Base-by-base conservation (phyloP, 1,284 basidiomycete species). In the Marasmius oreades region DNA sequence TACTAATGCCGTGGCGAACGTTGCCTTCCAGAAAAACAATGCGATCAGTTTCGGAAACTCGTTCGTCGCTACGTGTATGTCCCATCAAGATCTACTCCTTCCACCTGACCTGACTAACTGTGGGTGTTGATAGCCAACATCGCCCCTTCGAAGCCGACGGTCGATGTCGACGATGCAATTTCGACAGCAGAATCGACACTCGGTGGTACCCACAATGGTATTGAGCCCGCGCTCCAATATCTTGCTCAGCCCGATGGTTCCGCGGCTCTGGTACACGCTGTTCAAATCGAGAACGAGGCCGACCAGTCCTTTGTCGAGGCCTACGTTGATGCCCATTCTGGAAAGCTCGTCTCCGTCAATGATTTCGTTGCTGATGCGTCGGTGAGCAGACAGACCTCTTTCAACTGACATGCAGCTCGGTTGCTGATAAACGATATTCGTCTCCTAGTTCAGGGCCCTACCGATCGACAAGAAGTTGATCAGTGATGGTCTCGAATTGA, bases 291-390 rank as follows among this genome's bases (percentile, higher is more conserved):
- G 65, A 80, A 80, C 57, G 75, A 77, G 18, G 69, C 68, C 59
- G 70, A 74, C 33, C 75, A 78, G 55, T 74, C 77, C 31, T 86
- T 82, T 82, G 78, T 78, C 63, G 80, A 86, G 69, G 84, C 82
- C 0, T 84, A 81, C 64, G 78, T 87, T 51, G 82, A 85, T 59
- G 80, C 81, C n/a, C 76, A 79, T 61, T 70, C 74, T 31, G 80
- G 80, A 22, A 76, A 82, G 48, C 66, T 86, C 34, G 64, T 83
- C 16, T 73, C 76, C 33, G 72, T 84, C n/a, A 78, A 77, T 48
- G 82, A 86, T 66, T 87, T 80, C 59, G 77, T 78, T 23, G 66
- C 73, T 6, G 67, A 78, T 51, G 73, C 76, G 20, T 70, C 74
- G 5, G 77, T 79, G 57, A 58, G 76, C 69, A n/a, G 24, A n/a